A percentile compares a stretch with the other conserved stretches of the same genome.
Conservation (phyloP, 371 early-diverging fungal genomes). For the Mucor mucedo region DNA sequence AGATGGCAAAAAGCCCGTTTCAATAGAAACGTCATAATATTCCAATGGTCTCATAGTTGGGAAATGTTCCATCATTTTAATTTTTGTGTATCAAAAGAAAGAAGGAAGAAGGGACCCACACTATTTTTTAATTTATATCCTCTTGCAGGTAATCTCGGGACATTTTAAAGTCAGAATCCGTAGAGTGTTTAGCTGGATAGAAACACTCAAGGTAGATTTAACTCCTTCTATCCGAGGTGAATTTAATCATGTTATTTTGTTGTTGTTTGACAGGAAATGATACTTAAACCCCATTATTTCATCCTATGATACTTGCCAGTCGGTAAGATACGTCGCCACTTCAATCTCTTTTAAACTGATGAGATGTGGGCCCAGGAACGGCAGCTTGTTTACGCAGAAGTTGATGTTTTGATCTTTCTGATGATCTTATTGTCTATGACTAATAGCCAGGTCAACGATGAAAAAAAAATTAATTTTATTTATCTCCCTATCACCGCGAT, state of each 20-base stretch:
- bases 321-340: no score
- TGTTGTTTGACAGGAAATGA: no score
- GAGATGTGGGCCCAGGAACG: no score
- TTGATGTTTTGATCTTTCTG: not conserved
- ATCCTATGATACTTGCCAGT: no score
- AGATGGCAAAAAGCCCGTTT: conserved; percentile 88
- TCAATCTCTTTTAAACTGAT: no score
- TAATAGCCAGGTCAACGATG: no score
- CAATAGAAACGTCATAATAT: conserved; percentile 85
- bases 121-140: not conserved
- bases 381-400: no score
- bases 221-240: not conserved
- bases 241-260: not conserved
- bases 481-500: conserved; percentile 9
- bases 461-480: not conserved
- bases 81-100: not conserved
- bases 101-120: not conserved
- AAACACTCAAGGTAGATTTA: not conserved
- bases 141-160: not conserved
- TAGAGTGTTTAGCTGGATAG: no score
- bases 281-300: no score
- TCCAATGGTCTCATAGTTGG: conserved; percentile 54
- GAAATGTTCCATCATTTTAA: conserved; percentile 5
- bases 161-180: conserved; percentile 1
- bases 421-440: not conserved